Base-by-base conservation (phyloP, 768 basidiomycete genomes). In the Royoungia palumana region DNA sequence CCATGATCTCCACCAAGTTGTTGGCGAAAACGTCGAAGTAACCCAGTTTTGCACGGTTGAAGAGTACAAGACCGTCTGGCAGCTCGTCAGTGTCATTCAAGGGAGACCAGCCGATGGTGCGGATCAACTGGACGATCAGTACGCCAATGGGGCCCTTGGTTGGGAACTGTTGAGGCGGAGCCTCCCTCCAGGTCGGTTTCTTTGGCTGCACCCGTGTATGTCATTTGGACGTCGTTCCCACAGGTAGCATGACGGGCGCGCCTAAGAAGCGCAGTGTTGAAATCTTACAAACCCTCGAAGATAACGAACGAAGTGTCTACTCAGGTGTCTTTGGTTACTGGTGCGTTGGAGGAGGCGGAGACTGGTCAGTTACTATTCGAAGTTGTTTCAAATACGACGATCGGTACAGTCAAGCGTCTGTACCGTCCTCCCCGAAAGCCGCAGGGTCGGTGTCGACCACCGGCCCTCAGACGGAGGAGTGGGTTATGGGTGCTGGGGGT, bases 191-290 rank as follows among this genome's bases (percentile, higher is more conserved):
- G 94, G 94, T 87, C 56, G 72, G 57, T 35, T 35, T 35, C 22
- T 25, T 17, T 47, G 38, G 24, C 37, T n/a, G 40, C 47, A 12
- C 5, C 16, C 19, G 14, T 35, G 37, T 14, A 13, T 46, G 6
- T 49, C 20, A 13, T 30, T 38, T 52, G 50, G 47, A 42, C 47
- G 16, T 27, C 14, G 19, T 35, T 14, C 16, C 17, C 40, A 27
- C 51, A 94, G 92, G 93, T 2, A 94, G 91, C 50, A 98, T 98
- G 94, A 97, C 94, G 2, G 94, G 94, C 30, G 94, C 94, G 0
- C 94, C 94, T 0, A 98, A 97, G 72, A 87, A 95, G 59, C 84
- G 94, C 27, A 91, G 89, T 47, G 85, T 96, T 8, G 89, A 96
- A 67, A 85, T 98, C 30, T 75, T 98, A 8, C 87, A 89, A 53